Evolutionary conservation across 192 early-diverging fungal species (phyloP), one percentile per base, ranked within the genome.

Genomic region (Linnemannia zychae): DNA sequence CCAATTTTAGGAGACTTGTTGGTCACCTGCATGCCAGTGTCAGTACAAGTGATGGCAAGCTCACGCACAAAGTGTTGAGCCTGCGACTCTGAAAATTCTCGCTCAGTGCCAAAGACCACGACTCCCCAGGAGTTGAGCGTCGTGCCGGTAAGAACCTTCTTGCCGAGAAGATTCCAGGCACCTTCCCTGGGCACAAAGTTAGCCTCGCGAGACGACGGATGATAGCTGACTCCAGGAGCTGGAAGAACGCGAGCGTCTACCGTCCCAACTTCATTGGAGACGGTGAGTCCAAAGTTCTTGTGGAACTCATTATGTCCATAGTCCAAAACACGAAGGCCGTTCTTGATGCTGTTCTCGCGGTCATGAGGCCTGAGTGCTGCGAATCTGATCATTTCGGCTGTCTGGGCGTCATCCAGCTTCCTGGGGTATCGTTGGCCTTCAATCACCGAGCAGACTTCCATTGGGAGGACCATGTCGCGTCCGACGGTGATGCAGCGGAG

Each of bases 301-400:
- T 97, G 85, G 81, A 95, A 94, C 4, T 94, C 92, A 86, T 92
- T 96, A 75, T 83, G 91, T 76, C 78, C 82, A 79, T 95, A 93
- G 57, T 92, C 79, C 15, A 98, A 83, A 31, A 95, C 82, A 13
- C 88, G 83, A 46, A 97, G 84, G 20, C 93, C 95, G 36, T 95
- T 90, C 12, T 88, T 90, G 76, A 99, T 98, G 63, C 92, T 94
- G 74, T 95, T 90, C 71, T 92, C 91, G 69, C 97, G 95, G 22
- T 94, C 91, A 53, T 89, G 86, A 1, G 98, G 98, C 33, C 89
- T 88, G 86, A 95, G 92, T 74, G 94, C 95, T 0, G 97, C 96
- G 87, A 97, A 97, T 50, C 93, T 96, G 77, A 99, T 98, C 97
- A 99, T 98, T 75, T 98, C 96, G 0, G 96, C 95, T 0, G 97